These are phyloP conservation scores for Pythium phragmitis DNA, from an alignment of 352 stramenopile species.

Conservation along the genomic window DNA sequence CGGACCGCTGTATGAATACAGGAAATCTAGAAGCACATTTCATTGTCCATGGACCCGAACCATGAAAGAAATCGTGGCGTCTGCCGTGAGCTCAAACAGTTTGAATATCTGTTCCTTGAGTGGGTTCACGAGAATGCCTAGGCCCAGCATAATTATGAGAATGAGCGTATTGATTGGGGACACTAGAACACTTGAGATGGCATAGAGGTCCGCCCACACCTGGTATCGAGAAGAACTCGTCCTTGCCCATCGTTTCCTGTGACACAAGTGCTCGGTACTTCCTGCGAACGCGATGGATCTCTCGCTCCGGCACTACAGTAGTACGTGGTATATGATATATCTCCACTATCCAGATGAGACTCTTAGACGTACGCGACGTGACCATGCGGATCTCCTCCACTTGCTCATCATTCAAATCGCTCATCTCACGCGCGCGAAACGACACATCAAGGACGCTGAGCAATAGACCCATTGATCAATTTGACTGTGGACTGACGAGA, in stretches of 20 bases:
- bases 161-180: too few relatives aligned
- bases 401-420: conserved; percentile 56
- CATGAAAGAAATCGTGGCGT: conserved; percentile 26
- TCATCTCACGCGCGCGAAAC: conserved; percentile 5
- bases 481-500: not conserved
- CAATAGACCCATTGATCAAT: conserved; percentile 12
- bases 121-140: conserved; percentile 44
- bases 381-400: conserved; percentile 64
- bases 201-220: not conserved
- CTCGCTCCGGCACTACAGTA: conserved; percentile 39
- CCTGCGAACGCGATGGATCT: conserved; percentile 49
- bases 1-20: not conserved
- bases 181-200: too few relatives aligned
- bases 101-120: conserved; percentile 47
- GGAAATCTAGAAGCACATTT: not conserved
- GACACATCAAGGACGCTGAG: conserved; percentile 1
- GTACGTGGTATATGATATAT: not conserved
- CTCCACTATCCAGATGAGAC: not conserved
- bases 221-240: conserved; percentile 43
- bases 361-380: conserved; percentile 35
- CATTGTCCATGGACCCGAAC: conserved; percentile 17
- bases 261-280: conserved; percentile 17
- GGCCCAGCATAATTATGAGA: not conserved
- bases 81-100: conserved; percentile 38
- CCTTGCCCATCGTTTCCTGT: conserved; percentile 51